phyloP scores from a whole-genome alignment of 129 eudicot species.

The Artemisia annua region DNA sequence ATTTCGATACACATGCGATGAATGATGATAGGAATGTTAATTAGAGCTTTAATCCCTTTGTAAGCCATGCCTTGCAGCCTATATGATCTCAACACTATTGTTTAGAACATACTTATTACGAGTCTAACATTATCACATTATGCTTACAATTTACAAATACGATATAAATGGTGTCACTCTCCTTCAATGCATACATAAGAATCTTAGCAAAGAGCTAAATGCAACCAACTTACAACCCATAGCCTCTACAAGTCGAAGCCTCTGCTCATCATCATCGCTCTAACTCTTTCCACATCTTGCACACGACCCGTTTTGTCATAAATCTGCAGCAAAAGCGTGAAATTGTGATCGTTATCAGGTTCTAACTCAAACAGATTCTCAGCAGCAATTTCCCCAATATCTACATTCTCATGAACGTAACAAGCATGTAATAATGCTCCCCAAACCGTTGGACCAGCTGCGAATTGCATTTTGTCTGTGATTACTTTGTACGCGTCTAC shows the following conservation, averaged over 20 bases:
- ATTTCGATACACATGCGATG: no score
- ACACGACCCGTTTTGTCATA: conserved; percentile 48
- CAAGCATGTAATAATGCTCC: conserved; percentile 90
- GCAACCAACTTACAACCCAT: background rate
- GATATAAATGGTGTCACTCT: no score
- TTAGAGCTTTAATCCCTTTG: no score
- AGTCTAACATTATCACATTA: no score
- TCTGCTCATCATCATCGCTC: conserved; percentile 67
- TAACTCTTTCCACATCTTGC: conserved; percentile 57
- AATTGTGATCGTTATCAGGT: conserved; percentile 69
- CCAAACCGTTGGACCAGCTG: conserved; percentile 86
- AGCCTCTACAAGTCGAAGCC: conserved; percentile 50
- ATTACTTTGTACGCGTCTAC: conserved; percentile 54
- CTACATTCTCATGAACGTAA: conserved; percentile 61
- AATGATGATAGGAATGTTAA: no score
- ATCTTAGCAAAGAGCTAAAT: no score
- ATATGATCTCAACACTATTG: no score
- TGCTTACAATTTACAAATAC: no score
- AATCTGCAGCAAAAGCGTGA: conserved; percentile 63
- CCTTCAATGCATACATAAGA: no score
- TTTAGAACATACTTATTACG: no score
- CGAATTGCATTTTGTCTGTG: conserved; percentile 44
- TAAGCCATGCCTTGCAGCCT: no score
- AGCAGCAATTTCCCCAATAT: conserved; percentile 67
- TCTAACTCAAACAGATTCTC: conserved; percentile 65